Evolutionary conservation across 164 flowering plant species (phyloP).

Genomic region (Kingdonia uniflora): DNA sequence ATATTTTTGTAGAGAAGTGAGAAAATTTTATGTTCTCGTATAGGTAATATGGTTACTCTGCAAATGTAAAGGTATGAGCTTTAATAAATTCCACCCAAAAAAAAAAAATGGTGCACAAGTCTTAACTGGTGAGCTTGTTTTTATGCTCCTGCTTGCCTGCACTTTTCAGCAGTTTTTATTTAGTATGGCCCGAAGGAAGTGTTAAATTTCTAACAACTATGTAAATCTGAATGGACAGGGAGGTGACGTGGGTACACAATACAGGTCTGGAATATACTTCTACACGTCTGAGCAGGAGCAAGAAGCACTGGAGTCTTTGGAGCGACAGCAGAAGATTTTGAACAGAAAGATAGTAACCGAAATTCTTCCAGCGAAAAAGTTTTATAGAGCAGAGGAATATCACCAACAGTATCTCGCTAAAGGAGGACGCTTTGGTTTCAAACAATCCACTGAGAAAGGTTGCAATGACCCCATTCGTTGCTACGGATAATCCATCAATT

Average conservation of each 20-base stretch:
- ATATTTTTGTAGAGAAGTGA: too few species aligned
- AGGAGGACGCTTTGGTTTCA: constrained; percentile 75
- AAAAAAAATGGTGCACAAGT: too few species aligned
- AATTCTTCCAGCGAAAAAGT: constrained; percentile 84
- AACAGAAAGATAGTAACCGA: constrained; percentile 74
- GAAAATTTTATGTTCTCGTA: too few species aligned
- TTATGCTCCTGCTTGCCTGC: too few species aligned
- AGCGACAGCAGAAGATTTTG: constrained; percentile 50
- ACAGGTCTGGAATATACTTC: constrained; percentile 87
- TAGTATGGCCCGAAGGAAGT: too few species aligned
- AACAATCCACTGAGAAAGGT: constrained; percentile 67
- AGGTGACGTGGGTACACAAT: constrained; percentile 83
- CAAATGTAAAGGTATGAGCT: too few species aligned
- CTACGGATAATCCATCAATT: constrained; percentile 31
- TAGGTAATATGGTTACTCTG: too few species aligned
- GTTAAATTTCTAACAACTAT: too few species aligned
- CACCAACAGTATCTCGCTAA: constrained; percentile 89
- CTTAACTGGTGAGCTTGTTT: too few species aligned
- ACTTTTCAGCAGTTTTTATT: too few species aligned
- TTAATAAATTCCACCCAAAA: too few species aligned
- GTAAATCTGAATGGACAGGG: constrained; percentile 34
- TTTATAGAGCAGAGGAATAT: constrained; percentile 85
- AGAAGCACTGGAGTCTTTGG: constrained; percentile 53
- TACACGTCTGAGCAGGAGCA: constrained; percentile 87
- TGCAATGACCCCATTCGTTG: constrained; percentile 82